phyloP scores from a whole-genome alignment of 1,139 yeast genomes.

The Kodamaea sp. region DNA sequence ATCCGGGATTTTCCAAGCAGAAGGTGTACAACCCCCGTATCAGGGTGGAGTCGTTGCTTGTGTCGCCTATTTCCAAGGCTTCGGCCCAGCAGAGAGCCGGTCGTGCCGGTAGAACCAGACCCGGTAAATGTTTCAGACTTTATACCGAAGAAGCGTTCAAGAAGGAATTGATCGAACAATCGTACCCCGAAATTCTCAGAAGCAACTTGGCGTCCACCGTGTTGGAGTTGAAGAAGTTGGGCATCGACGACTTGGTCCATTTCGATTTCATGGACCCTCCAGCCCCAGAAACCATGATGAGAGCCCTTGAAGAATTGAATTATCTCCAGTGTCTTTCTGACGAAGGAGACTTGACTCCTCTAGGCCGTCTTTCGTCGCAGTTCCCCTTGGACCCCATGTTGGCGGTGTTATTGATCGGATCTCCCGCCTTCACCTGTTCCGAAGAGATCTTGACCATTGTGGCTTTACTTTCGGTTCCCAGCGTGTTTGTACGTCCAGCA shows the following conservation, averaged over 20 bases:
- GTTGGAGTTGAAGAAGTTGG: conserved; percentile 86
- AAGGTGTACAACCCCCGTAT: conserved; percentile 96
- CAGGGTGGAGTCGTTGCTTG: conserved; percentile 90
- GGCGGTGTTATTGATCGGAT: conserved; percentile 88
- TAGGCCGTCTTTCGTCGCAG: conserved; percentile 87
- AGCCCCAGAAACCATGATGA: conserved; percentile 99
- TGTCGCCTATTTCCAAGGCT: conserved; percentile 95
- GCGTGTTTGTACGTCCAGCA: conserved; percentile 91
- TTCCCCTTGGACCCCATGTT: conserved; percentile 96
- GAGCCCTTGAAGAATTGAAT: conserved; percentile 93
- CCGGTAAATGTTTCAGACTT: conserved; percentile 95
- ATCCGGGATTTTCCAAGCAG: conserved; percentile 96
- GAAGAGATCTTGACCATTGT: conserved; percentile 87
- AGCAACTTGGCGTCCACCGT: conserved; percentile 91
- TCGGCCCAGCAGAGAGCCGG: conserved; percentile 99
- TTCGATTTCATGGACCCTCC: conserved; percentile 99
- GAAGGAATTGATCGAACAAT: conserved; percentile 90
- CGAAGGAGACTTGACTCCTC: conserved; percentile 84
- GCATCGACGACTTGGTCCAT: conserved; percentile 94
- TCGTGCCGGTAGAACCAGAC: conserved; percentile 99
- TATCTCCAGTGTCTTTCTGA: conserved; percentile 88
- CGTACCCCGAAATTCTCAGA: conserved; percentile 92
- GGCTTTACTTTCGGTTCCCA: conserved; percentile 89
- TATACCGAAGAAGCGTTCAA: conserved; percentile 97
- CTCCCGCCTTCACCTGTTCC: conserved; percentile 83